A percentile compares a stretch with the other conserved stretches of the same genome.
Conservation (phyloP, 2,329 filamentous ascomycete species). For the Phoma herbarum region DNA sequence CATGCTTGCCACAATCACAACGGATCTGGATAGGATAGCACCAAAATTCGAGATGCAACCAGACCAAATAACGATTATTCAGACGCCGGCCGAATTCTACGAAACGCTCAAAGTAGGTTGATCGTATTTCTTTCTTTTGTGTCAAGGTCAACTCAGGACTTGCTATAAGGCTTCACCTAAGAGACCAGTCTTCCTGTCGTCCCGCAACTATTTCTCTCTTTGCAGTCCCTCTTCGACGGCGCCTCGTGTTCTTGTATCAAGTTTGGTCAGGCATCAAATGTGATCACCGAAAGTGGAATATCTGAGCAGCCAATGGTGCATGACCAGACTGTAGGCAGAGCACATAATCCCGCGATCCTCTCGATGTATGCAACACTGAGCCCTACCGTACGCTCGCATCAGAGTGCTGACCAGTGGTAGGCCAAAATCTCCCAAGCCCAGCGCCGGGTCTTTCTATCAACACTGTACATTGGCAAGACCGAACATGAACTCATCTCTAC, state of each 20-base stretch:
- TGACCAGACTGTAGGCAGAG: background rate
- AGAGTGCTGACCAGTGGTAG: slow-evolving; percentile 31
- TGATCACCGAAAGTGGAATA: background rate
- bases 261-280: background rate
- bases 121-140: background rate
- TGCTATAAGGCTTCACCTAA: background rate
- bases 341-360: background rate
- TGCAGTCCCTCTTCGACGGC: background rate
- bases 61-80: slow-evolving; percentile 80
- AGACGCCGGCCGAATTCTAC: slow-evolving; percentile 89
- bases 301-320: background rate
- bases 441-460: slow-evolving; percentile 88
- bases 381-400: background rate
- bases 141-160: background rate
- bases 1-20: slow-evolving; percentile 67
- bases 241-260: background rate
- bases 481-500: slow-evolving; percentile 88
- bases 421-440: slow-evolving; percentile 82
- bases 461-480: slow-evolving; percentile 92
- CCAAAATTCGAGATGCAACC: slow-evolving; percentile 89
- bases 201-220: background rate
- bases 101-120: slow-evolving; percentile 79
- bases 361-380: slow-evolving; percentile 1
- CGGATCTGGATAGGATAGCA: slow-evolving; percentile 85
- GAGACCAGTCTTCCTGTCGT: too few species aligned